Base-by-base conservation (phyloP, 352 stramenopile species). In the Globisporangium perplexum region DNA sequence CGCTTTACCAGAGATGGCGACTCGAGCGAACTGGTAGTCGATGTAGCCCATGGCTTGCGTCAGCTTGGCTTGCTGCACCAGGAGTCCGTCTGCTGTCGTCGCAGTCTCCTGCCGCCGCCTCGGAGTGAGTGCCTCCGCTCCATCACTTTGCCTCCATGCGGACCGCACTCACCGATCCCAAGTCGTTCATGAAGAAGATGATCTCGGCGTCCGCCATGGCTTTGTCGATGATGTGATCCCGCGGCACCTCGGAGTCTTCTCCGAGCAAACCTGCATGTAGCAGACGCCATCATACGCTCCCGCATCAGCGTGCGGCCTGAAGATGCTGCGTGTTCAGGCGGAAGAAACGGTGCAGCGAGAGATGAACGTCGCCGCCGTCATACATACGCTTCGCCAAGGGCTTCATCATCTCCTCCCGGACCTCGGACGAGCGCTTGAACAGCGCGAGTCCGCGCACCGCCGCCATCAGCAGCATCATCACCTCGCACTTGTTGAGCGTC, bases 181-280 rank as follows among this genome's bases (percentile, higher is more conserved):
- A 55, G 23, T 87, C 78, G 50, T 81, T 89, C 78, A 87, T 83
- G 53, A 89, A 86, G 47, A 89, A 89, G 23, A 89, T 53, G 33
- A 89, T 74, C 47, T 89, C 76, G 11, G 78, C 44, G 46, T 89
- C 78, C n/a, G 67, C 71, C n/a, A 86, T 62, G 15, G 74, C 76
- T 55, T 77, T 83, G 30, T 78, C 67, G 6, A 85, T 59, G 24
- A 86, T 52, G 7, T 43, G 62, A 41, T 74, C 58, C 17, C 72
- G 69, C 35, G 70, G 47, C 0, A 83, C 59, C 35, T 89, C 76
- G 6, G 49, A 50, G 10, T 38, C 49, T 0, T 81, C 70, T 0
- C 78, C 78, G 30, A 87, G 63, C 4, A 89, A 47, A 8, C 78
- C 78, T 89, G 18, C 36, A 4, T 11, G 11, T 11, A 36, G 5